Evolutionary conservation across 1,284 basidiomycete genomes (phyloP).

Genomic region (Melampsora larici-populina): DNA sequence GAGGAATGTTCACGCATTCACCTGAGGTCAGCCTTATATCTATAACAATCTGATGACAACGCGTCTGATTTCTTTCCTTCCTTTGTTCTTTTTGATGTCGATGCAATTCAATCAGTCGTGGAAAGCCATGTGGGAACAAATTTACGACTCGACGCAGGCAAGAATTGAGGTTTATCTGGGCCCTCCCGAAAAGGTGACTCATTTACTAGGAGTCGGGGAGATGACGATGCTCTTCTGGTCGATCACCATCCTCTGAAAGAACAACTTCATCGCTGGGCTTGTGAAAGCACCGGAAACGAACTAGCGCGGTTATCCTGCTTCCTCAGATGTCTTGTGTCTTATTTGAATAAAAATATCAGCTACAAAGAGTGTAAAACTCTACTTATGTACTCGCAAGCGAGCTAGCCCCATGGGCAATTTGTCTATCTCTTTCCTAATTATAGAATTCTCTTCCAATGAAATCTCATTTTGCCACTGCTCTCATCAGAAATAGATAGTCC

Average conservation of each 20-base stretch:
- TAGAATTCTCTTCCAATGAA: too few relatives aligned
- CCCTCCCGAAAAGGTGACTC: slow-evolving; percentile 32
- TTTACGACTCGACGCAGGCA: slow-evolving; percentile 17
- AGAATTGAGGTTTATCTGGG: slow-evolving; percentile 28
- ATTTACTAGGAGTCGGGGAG: slow-evolving; percentile 28
- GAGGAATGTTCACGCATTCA: slow-evolving; percentile 42
- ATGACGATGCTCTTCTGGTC: slow-evolving; percentile 42
- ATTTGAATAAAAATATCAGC: too few relatives aligned
- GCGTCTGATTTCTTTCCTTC: neutral
- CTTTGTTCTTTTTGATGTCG: neutral
- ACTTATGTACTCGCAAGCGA: too few relatives aligned
- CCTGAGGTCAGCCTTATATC: slow-evolving; percentile 9
- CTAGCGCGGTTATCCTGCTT: too few relatives aligned
- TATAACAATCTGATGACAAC: neutral
- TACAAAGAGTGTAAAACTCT: too few relatives aligned
- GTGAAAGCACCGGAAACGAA: too few relatives aligned
- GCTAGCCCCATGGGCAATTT: too few relatives aligned
- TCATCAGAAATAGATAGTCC: too few relatives aligned
- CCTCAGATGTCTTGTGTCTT: too few relatives aligned
- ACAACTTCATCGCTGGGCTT: too few relatives aligned
- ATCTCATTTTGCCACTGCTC: too few relatives aligned
- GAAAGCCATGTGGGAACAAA: slow-evolving; percentile 37
- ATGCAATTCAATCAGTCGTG: slow-evolving; percentile 11
- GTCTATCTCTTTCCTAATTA: too few relatives aligned
- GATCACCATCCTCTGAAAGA: slow-evolving; percentile 17